Conservation (phyloP, 2,329 filamentous ascomycete genomes). For the Clathrospora elynae region DNA sequence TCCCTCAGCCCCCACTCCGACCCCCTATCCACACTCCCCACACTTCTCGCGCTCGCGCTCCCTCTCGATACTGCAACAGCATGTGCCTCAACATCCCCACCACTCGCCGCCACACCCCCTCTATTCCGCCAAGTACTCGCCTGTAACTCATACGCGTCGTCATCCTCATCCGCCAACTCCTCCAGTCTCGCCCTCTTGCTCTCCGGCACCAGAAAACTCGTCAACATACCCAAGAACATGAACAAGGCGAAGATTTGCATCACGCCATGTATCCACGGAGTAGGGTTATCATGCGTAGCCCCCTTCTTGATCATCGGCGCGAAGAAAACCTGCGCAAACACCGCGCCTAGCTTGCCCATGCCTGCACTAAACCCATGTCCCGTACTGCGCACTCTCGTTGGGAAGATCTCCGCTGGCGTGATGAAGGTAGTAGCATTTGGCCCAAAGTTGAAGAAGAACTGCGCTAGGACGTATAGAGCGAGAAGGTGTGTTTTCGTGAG, state of each 20-base stretch:
- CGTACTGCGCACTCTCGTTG: slow-evolving; percentile 55
- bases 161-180: slow-evolving; percentile 68
- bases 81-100: slow-evolving; percentile 1
- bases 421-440: slow-evolving; percentile 60
- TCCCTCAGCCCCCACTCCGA: slow-evolving; percentile 16
- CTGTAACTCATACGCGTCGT: slow-evolving; percentile 51
- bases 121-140: slow-evolving; percentile 52
- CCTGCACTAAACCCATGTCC: slow-evolving; percentile 57
- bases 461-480: slow-evolving; percentile 54
- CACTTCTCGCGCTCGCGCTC: slow-evolving; percentile 20
- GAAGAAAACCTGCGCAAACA: slow-evolving; percentile 57
- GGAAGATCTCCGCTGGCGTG: slow-evolving; percentile 59
- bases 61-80: slow-evolving; percentile 11
- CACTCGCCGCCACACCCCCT: slow-evolving; percentile 5
- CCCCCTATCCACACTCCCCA: slow-evolving; percentile 12
- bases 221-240: slow-evolving; percentile 74
- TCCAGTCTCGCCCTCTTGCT: slow-evolving; percentile 77
- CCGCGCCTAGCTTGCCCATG: slow-evolving; percentile 56
- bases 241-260: slow-evolving; percentile 80
- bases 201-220: slow-evolving; percentile 75
- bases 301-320: slow-evolving; percentile 61
- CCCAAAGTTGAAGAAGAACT: slow-evolving; percentile 62
- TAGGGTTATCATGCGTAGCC: slow-evolving; percentile 55
- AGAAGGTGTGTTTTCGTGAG: slow-evolving; percentile 52
- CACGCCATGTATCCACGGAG: slow-evolving; percentile 72